Conservation (phyloP, 2,329 filamentous ascomycete species). For the Ophiognomonia clavigignenti-juglandacearum region DNA sequence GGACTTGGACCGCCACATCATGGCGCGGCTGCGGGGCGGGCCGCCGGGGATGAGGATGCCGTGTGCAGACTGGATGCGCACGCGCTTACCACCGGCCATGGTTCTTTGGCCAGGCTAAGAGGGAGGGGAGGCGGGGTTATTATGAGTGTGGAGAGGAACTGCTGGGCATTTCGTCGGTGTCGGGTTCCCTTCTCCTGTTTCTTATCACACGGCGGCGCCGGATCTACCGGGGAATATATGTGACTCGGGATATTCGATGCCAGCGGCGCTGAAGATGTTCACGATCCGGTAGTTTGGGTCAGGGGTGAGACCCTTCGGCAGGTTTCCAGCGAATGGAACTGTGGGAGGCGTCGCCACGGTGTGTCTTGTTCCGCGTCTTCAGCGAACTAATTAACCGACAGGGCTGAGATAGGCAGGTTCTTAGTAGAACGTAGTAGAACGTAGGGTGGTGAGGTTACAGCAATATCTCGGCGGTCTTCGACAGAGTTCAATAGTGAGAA, state of each 20-base stretch:
- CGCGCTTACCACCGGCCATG: slow-evolving; percentile 6
- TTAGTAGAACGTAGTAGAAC: too few relatives aligned
- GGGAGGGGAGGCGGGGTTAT: background rate
- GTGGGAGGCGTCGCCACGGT: background rate
- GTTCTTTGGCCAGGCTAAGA: background rate
- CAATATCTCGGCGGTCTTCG: background rate
- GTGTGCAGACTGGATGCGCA: slow-evolving; percentile 15
- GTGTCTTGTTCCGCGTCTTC: background rate
- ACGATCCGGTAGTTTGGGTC: background rate
- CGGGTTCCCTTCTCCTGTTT: too few relatives aligned
- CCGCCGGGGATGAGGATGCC: slow-evolving; percentile 16
- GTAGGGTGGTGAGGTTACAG: too few relatives aligned
- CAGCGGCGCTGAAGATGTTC: too few relatives aligned
- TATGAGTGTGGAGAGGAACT: background rate
- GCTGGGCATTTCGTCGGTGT: background rate
- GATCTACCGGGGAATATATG: too few relatives aligned
- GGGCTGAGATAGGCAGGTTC: background rate
- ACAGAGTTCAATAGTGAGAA: too few relatives aligned
- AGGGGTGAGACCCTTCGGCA: background rate
- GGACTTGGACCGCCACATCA: slow-evolving; percentile 14
- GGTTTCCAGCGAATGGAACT: background rate
- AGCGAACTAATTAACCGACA: background rate
- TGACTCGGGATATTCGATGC: too few relatives aligned
- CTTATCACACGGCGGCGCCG: too few relatives aligned
- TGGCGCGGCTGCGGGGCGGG: slow-evolving; percentile 4